phyloP scores from a whole-genome alignment of 2,329 filamentous ascomycete species.

The Colletotrichum euphorbiae region DNA sequence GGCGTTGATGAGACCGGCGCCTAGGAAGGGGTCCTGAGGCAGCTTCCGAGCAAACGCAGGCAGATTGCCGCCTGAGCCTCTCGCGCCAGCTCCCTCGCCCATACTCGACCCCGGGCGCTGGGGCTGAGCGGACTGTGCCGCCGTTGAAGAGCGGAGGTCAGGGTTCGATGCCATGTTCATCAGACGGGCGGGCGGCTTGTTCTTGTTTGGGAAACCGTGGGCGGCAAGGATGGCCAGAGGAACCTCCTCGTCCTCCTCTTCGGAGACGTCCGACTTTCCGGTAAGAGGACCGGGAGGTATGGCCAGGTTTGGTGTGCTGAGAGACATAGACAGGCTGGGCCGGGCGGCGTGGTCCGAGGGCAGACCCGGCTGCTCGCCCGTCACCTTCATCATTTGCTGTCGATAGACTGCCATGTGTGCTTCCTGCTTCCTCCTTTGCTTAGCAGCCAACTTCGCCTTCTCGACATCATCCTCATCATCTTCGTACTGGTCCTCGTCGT shows the following conservation, averaged over 20 bases:
- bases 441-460: conserved; percentile 77
- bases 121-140: conserved; percentile 53
- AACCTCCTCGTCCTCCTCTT: conserved; percentile 92
- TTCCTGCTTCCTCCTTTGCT: conserved; percentile 87
- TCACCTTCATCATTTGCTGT: conserved; percentile 97
- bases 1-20: conserved; percentile 79
- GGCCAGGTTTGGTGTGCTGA: conserved; percentile 68
- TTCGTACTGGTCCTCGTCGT: conserved; percentile 74
- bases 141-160: conserved; percentile 71
- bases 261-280: conserved; percentile 64
- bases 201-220: conserved; percentile 87
- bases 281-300: conserved; percentile 51
- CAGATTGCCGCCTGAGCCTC: conserved; percentile 62
- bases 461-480: conserved; percentile 85
- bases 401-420: conserved; percentile 90
- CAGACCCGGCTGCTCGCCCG: conserved; percentile 73
- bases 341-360: conserved; percentile 65
- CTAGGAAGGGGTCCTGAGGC: conserved; percentile 86
- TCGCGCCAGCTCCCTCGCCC: conserved; percentile 57
- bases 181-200: conserved; percentile 77
- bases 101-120: conserved; percentile 67
- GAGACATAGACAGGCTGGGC: conserved; percentile 66
- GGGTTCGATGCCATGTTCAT: conserved; percentile 75
- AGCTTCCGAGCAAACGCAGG: conserved; percentile 86
- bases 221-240: conserved; percentile 88